phyloP scores from a whole-genome alignment of 2,329 filamentous ascomycete genomes.

The Decorospora gaudefroyi region DNA sequence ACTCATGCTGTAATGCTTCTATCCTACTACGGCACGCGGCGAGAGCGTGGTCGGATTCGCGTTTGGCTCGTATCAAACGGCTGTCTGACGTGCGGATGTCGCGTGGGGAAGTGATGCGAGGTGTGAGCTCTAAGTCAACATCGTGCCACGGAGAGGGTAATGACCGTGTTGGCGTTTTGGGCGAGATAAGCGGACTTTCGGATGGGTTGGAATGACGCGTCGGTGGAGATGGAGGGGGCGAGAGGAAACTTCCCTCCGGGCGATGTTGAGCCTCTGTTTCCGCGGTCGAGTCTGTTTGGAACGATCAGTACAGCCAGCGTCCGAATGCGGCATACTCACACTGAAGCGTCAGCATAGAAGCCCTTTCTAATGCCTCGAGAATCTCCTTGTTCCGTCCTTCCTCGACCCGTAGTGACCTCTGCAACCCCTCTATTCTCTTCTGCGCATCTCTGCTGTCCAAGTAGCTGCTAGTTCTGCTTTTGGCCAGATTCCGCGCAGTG shows the following conservation, averaged over 20 bases:
- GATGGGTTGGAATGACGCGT: slow-evolving; percentile 25
- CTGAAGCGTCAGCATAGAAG: slow-evolving; percentile 46
- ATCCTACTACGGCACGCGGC: slow-evolving; percentile 43
- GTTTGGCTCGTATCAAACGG: slow-evolving; percentile 45
- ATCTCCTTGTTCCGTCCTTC: slow-evolving; percentile 47
- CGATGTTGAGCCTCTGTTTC: slow-evolving; percentile 26
- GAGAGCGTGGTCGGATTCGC: slow-evolving; percentile 46
- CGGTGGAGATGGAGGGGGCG: slow-evolving; percentile 43
- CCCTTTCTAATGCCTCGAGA: slow-evolving; percentile 43
- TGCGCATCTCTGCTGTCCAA: slow-evolving; percentile 39
- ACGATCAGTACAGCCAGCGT: slow-evolving; percentile 8
- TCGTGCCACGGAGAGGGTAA: slow-evolving; percentile 33
- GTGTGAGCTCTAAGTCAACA: slow-evolving; percentile 27
- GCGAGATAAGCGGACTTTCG: slow-evolving; percentile 19
- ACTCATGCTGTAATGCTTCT: slow-evolving; percentile 40
- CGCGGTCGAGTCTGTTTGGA: slow-evolving; percentile 32
- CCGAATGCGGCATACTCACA: slow-evolving; percentile 26
- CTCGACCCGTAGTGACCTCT: slow-evolving; percentile 38
- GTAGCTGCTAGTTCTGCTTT: slow-evolving; percentile 40
- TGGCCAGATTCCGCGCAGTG: slow-evolving; percentile 39
- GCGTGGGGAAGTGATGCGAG: slow-evolving; percentile 19
- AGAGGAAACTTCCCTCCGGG: slow-evolving; percentile 32
- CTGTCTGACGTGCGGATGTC: slow-evolving; percentile 43
- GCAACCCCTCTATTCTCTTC: slow-evolving; percentile 42
- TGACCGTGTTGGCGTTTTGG: slow-evolving; percentile 32